Evolutionary conservation across 768 basidiomycete species (phyloP), one percentile per base, ranked within the genome.

Genomic region (Serendipita sp.): DNA sequence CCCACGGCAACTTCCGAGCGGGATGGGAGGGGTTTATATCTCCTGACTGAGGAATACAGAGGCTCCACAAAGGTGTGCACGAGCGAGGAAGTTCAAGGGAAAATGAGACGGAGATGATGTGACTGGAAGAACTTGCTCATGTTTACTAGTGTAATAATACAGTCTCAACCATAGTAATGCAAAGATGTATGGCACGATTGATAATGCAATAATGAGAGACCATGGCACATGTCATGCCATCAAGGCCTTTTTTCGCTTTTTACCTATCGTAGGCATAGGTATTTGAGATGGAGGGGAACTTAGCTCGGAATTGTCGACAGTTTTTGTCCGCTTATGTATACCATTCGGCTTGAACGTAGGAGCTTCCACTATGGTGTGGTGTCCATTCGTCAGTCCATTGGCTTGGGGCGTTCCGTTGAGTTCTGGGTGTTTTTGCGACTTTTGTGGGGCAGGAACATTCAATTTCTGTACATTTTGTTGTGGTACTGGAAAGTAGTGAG

Each of bases 241-340:
- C 28, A 60, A n/a, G 37, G 56, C 56, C 56, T 60, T 60, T 60
- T 60, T 60, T 37, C 56, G 28, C 37, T 60, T 60, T 35, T 60
- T 60, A n/a, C 56, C 56, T 30, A 60, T 60, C 10, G 56, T 60
- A 8, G 56, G 56, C 35, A 35, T 34, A 28, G 56, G 56, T n/a
- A 38, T n/a, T 60, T n/a, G 34, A 8, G 56, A 35, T 10, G 56
- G 56, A 60, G 56, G 56, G 10, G 11, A 34, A 34, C 16, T n/a
- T 41, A 10, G 56, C 16, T 37, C 56, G 56, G 28, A 32, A 13
- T 5, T 38, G 37, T 60, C 37, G 16, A 30, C 3, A 8, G 56
- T 32, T 30, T 28, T 28, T 8, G 28, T 60, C 16, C 5, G 28
- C 28, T 10, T 11, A 37, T 34, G 30, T 4, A 38, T 32, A 24